phyloP scores from a whole-genome alignment of 2,329 filamentous ascomycete species.

The Pseudogymnoascus sp. region DNA sequence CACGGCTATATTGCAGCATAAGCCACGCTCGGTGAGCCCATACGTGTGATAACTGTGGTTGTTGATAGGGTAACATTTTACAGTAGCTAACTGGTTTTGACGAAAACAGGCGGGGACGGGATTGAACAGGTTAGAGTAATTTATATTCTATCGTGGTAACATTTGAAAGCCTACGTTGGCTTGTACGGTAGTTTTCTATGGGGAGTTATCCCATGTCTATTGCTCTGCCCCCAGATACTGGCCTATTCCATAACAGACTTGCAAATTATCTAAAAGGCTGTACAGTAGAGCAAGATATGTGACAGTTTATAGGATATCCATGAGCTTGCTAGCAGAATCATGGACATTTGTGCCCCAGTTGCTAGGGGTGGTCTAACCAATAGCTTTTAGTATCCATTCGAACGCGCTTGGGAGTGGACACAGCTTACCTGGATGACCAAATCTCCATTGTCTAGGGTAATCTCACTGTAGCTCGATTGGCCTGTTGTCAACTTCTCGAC shows the following conservation, averaged over 20 bases:
- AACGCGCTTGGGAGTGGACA: neutral
- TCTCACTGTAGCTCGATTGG: constrained; percentile 29
- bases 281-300: neutral
- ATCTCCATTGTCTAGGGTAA: constrained; percentile 40
- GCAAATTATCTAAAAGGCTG: neutral
- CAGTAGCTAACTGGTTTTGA: neutral
- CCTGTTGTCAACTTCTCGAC: constrained; percentile 16
- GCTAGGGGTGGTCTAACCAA: constrained; percentile 28
- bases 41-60: neutral
- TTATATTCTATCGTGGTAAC: neutral
- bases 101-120: neutral
- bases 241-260: neutral
- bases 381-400: constrained; percentile 11
- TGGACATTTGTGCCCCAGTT: constrained; percentile 34
- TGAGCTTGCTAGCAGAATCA: constrained; percentile 30
- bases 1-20: neutral
- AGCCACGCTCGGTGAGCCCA: neutral
- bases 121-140: neutral
- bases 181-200: neutral
- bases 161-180: neutral
- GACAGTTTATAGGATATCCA: constrained; percentile 24
- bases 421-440: constrained; percentile 42
- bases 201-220: neutral
- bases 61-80: neutral
- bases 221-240: neutral